A percentile compares a stretch with the other conserved stretches of the same genome.
phyloP scores from a whole-genome alignment of 306 rosid genomes.

The Medicago lupulina region DNA sequence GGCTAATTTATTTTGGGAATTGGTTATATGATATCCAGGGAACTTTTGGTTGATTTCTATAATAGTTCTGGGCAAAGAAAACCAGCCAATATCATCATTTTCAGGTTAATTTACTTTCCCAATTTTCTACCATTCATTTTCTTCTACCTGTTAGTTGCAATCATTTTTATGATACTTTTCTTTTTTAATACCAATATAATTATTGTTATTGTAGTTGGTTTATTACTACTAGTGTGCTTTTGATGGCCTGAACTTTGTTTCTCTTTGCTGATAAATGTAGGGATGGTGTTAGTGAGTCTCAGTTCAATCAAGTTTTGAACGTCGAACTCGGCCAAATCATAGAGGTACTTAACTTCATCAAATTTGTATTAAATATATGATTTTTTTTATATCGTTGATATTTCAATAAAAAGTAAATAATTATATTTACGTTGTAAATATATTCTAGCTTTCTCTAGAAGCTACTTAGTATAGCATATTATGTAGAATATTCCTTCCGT shows the following conservation, averaged over 20 bases:
- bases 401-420: too few species aligned
- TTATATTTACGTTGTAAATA: too few species aligned
- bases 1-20: not conserved
- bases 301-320: conserved; percentile 89
- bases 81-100: conserved; percentile 84
- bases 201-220: too few species aligned
- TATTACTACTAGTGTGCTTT: too few species aligned
- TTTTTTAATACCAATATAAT: too few species aligned
- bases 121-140: not conserved
- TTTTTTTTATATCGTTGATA: not conserved
- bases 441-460: too few species aligned
- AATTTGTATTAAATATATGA: not conserved
- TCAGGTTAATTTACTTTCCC: conserved; percentile 58
- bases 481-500: too few species aligned
- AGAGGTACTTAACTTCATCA: conserved; percentile 55
- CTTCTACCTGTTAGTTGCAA: not conserved
- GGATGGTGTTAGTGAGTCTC: conserved; percentile 97
- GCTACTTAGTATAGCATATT: too few species aligned
- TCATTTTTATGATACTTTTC: not conserved
- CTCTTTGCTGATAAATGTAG: conserved; percentile 42
- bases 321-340: conserved; percentile 79
- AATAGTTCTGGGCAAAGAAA: conserved; percentile 74
- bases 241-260: not conserved
- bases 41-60: conserved; percentile 78
- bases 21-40: conserved; percentile 60